These are phyloP conservation scores for Mucor sp. DNA, from an alignment of 371 early-diverging fungal genomes.

Conservation along the genomic window DNA sequence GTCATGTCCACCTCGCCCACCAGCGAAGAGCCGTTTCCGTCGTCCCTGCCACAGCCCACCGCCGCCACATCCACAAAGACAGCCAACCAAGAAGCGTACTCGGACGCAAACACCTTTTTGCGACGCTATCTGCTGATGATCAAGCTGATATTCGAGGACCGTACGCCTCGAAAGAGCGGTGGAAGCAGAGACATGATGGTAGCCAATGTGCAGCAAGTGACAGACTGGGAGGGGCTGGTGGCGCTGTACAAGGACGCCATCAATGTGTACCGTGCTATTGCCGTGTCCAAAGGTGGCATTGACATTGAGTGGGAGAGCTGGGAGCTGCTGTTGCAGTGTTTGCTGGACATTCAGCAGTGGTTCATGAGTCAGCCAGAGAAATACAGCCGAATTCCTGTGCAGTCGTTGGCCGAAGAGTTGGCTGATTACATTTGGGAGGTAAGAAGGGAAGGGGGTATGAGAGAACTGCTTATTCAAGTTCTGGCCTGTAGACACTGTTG, in stretches of 20 bases:
- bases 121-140: conserved; percentile 62
- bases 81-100: conserved; percentile 13
- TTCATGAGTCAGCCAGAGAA: conserved; percentile 56
- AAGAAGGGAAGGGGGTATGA: conserved; percentile 11
- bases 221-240: conserved; percentile 57
- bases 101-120: conserved; percentile 60
- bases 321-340: conserved; percentile 52
- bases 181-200: conserved; percentile 14
- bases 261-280: conserved; percentile 63
- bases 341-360: conserved; percentile 59
- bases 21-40: conserved; percentile 8
- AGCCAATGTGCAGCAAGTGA: conserved; percentile 22
- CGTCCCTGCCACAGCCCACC: background rate
- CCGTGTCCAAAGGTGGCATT: conserved; percentile 56
- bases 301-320: conserved; percentile 67
- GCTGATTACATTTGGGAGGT: conserved; percentile 61
- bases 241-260: conserved; percentile 60
- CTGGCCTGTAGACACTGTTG: conserved; percentile 47
- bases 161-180: background rate
- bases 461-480: background rate
- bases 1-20: conserved; percentile 17
- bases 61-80: background rate
- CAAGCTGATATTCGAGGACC: conserved; percentile 53
- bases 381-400: conserved; percentile 48
- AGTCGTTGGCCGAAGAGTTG: conserved; percentile 55